Base-by-base conservation (phyloP, 768 basidiomycete species). In the Tulasnella calospora region DNA sequence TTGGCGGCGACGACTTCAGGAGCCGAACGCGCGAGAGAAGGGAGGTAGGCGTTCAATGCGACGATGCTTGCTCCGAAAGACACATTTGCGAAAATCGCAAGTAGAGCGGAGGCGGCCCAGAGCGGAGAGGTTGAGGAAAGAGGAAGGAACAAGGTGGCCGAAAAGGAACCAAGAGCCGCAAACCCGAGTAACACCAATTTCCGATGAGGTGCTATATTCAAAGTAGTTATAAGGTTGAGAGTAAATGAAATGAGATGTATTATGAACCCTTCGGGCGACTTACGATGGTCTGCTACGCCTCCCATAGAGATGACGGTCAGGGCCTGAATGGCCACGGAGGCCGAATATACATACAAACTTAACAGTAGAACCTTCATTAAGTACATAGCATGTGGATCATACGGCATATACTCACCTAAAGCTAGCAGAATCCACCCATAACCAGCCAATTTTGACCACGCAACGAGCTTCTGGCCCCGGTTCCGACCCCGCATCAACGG, bases 231-330 rank as follows among this genome's bases (percentile, higher is more conserved):
- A 17, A 27, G 10, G 35, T 21, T 61, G 30, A 4, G 27, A 30
- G 55, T 76, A n/a, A 79, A 23, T n/a, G 38, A 33, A 40, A 21
- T 23, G 15, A 8, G 46, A 41, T 17, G 73, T 23, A 61, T 7
- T 23, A 44, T 33, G 44, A 57, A 23, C 12, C 27, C 2, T 35
- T 19, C 3, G 61, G 12, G 10, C 57, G 61, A 87, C 93, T 79
- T 81, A 96, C 95, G 91, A 80, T 93, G 90, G 84, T 99, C 95
- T 0, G 96, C 97, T 77, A 97, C 91, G 21, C 90, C 90, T 9
- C 95, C 94, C 88, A 98, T 93, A 7, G 96, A 96, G 77, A 99
- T 95, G 51, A 99, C 95, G 0, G 92, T 94, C n/a, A 98, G 82
- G 0, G 96, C 96, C 83, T 98, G 96, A 0, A 97, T 84, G 0